phyloP scores from a whole-genome alignment of 495 filamentous ascomycete genomes.

The Friedmanniomyces simplex region DNA sequence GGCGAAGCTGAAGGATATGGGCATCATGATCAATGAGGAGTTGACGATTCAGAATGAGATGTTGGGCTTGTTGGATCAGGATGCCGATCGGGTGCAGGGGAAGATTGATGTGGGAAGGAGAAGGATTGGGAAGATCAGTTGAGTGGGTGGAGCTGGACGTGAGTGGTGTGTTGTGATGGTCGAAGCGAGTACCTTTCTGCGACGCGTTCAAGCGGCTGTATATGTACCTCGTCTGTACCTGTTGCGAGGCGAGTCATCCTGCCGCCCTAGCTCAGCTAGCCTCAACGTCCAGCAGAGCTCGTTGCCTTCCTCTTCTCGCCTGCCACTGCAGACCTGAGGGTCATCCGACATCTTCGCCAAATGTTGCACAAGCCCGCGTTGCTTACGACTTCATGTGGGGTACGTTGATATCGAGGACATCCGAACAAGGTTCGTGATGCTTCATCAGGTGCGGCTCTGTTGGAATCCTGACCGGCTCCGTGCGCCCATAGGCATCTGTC shows the following conservation, averaged over 20 bases:
- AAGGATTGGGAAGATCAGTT: constrained; percentile 64
- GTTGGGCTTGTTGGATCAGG: constrained; percentile 63
- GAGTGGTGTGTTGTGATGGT: neutral
- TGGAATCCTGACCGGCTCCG: neutral
- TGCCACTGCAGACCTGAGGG: neutral
- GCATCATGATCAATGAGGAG: constrained; percentile 73
- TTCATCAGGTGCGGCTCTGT: neutral
- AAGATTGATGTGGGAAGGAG: constrained; percentile 81
- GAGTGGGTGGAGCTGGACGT: too few relatives aligned
- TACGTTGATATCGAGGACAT: neutral
- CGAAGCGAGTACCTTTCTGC: neutral
- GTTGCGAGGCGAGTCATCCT: too few relatives aligned
- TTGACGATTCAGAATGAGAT: constrained; percentile 74
- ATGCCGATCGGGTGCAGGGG: constrained; percentile 57
- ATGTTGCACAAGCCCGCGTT: too few relatives aligned
- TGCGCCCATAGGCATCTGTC: neutral
- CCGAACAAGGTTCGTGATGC: neutral
- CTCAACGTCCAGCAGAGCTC: too few relatives aligned
- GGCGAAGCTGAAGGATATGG: constrained; percentile 73
- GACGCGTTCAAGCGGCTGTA: neutral
- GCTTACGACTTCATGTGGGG: neutral
- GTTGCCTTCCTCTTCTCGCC: neutral
- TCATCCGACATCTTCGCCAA: neutral
- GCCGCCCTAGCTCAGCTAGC: too few relatives aligned
- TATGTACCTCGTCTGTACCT: neutral